These are phyloP conservation scores for Cardamine chenopodiifolia DNA, from an alignment of 345 rosid species.

Conservation along the genomic window DNA sequence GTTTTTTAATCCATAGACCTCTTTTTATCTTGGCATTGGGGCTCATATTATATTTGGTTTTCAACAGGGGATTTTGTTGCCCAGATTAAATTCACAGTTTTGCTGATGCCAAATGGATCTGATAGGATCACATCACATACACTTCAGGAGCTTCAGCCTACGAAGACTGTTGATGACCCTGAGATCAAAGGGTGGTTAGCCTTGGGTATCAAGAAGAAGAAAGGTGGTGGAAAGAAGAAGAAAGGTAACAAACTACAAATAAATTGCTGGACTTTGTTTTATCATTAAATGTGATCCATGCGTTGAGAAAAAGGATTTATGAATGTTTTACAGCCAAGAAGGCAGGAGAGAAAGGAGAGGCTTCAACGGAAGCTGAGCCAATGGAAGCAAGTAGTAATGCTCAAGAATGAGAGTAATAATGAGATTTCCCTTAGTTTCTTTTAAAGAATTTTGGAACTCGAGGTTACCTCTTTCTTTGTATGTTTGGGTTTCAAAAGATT, in stretches of 20 bases:
- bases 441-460: slow-evolving; percentile 55
- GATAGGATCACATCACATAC: slow-evolving; percentile 83
- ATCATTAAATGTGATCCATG: background rate
- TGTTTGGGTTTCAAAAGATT: slow-evolving; percentile 39
- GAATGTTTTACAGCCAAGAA: slow-evolving; percentile 66
- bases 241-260: slow-evolving; percentile 54
- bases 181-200: slow-evolving; percentile 97
- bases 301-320: background rate
- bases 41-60: background rate
- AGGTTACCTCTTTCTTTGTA: slow-evolving; percentile 37
- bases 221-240: slow-evolving; percentile 98
- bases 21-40: background rate
- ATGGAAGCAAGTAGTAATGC: slow-evolving; percentile 62
- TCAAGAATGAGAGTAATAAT: slow-evolving; percentile 44
- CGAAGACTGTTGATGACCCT: slow-evolving; percentile 80
- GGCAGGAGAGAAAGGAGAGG: slow-evolving; percentile 62
- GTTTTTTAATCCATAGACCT: background rate
- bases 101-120: slow-evolving; percentile 97
- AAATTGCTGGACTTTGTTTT: background rate
- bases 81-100: slow-evolving; percentile 86
- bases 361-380: slow-evolving; percentile 62
- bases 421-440: slow-evolving; percentile 27
- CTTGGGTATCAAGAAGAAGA: slow-evolving; percentile 86
- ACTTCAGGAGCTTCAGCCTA: slow-evolving; percentile 75
- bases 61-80: slow-evolving; percentile 79